These are phyloP conservation scores for Lunularia cruciata DNA, from an alignment of 225 moss, liverwort and hornwort species.

Conservation along the genomic window DNA sequence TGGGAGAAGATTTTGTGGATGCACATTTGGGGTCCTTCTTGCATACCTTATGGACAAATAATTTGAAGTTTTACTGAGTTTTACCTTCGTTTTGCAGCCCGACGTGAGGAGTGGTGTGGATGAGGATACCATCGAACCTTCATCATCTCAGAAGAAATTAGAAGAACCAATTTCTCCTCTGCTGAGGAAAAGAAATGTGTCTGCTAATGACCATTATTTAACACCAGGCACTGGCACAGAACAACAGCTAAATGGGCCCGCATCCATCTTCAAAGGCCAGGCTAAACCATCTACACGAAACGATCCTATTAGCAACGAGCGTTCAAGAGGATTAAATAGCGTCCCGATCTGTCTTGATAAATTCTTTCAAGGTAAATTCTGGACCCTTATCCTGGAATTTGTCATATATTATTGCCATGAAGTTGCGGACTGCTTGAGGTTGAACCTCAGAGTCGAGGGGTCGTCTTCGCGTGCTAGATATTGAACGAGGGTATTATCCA, in stretches of 20 bases:
- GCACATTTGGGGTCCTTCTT: not conserved
- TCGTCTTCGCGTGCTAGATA: too few species aligned
- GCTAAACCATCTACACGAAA: not conserved
- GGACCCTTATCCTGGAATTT: too few species aligned
- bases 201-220: not conserved
- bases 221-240: not conserved
- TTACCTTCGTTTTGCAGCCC: conserved; percentile 1
- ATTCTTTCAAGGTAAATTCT: too few species aligned
- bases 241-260: too few species aligned
- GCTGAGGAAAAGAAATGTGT: not conserved
- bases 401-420: not conserved
- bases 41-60: not conserved
- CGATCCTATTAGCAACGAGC: not conserved
- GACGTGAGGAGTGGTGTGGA: conserved; percentile 6
- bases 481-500: too few species aligned
- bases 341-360: too few species aligned
- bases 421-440: not conserved
- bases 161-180: not conserved
- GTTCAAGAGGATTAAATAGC: too few species aligned
- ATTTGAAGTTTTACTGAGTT: not conserved
- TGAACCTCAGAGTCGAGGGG: too few species aligned
- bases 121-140: conserved; percentile 10
- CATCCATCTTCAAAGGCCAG: not conserved
- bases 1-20: not conserved
- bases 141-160: not conserved